These are phyloP conservation scores for Microbotryum intermedium DNA, from an alignment of 1,284 basidiomycete genomes.

Conservation along the genomic window DNA sequence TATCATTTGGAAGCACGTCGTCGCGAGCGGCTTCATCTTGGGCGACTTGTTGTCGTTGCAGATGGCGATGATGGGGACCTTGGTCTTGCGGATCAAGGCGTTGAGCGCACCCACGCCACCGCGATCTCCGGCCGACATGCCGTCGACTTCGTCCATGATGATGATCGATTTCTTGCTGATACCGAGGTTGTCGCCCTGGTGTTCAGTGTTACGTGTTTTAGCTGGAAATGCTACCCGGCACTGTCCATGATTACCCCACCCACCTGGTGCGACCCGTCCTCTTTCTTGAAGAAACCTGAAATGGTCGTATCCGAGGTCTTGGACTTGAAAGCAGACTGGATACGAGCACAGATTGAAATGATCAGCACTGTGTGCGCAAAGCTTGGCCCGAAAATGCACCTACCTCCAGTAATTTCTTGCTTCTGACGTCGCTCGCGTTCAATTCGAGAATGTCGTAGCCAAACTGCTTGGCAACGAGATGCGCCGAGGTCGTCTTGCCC, in stretches of 20 bases:
- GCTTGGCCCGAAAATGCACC: neutral
- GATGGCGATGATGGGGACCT: constrained; percentile 96
- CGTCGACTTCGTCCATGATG: constrained; percentile 99
- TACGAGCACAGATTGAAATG: neutral
- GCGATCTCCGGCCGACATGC: constrained; percentile 95
- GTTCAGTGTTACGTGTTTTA: neutral
- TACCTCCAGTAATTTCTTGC: constrained; percentile 93
- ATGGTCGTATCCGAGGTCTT: constrained; percentile 57
- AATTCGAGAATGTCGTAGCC: constrained; percentile 90
- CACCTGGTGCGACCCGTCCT: constrained; percentile 45
- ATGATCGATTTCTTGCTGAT: constrained; percentile 75
- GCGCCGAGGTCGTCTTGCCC: constrained; percentile 94
- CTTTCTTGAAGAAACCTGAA: constrained; percentile 63
- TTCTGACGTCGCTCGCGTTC: constrained; percentile 90
- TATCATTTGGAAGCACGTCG: constrained; percentile 63
- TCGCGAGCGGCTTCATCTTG: constrained; percentile 80
- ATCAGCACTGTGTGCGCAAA: too few species aligned
- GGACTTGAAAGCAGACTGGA: constrained; percentile 46
- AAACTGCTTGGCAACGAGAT: constrained; percentile 76
- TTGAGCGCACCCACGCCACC: constrained; percentile 92
- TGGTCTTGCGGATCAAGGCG: constrained; percentile 85
- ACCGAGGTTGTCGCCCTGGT: constrained; percentile 51
- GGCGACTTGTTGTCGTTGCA: constrained; percentile 79
- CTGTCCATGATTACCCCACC: constrained; percentile 38
- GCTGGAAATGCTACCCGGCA: neutral